Base-by-base conservation (phyloP, 139 green algal species). In the Chlorella vulgaris region DNA sequence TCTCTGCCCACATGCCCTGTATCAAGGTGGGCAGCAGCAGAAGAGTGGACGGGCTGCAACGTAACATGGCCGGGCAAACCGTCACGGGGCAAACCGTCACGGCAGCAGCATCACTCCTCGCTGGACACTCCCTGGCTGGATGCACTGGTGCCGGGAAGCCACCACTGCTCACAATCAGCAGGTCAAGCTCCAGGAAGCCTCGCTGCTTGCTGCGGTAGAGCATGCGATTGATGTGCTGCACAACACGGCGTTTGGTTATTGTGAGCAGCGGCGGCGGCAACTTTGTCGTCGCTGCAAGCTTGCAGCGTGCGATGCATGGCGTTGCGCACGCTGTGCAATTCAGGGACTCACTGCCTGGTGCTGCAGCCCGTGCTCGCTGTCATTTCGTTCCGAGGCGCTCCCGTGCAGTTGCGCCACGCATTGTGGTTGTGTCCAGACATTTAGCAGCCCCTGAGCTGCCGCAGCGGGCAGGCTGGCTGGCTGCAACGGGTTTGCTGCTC, bases 1-100 rank as follows among this genome's bases (percentile, higher is more conserved):
- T 39, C 53, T 79, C 73, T 33, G 73, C 73, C 73, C 73, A 79
- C 53, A 79, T 69, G 73, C 73, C 73, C 73, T 79, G 73, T 53
- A 39, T 15, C 21, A 38, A 24, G 67, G 35, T 1, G 55, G 55
- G 55, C 15, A 65, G 55, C 55, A 21, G 18, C 55, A 5, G 21
- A 65, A n/a, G 22, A 5, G 22, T 58, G 47, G 13, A 58, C 47
- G 13, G 47, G 47, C 47, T 15, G 15, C 47, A 58, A 58, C 47
- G 47, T 15, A 58, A 15, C 47, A 58, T 58, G 47, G 13, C 15
- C 15, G 10, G 47, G n/a, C n/a, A n/a, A n/a, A n/a, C n/a, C n/a
- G n/a, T n/a, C n/a, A n/a, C n/a, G n/a, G n/a, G n/a, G n/a, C n/a
- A n/a, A n/a, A n/a, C n/a, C n/a, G n/a, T n/a, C 47, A 58, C 47